These are phyloP conservation scores for Periconia sp. DNA, from an alignment of 2,329 filamentous ascomycete species.

Conservation along the genomic window DNA sequence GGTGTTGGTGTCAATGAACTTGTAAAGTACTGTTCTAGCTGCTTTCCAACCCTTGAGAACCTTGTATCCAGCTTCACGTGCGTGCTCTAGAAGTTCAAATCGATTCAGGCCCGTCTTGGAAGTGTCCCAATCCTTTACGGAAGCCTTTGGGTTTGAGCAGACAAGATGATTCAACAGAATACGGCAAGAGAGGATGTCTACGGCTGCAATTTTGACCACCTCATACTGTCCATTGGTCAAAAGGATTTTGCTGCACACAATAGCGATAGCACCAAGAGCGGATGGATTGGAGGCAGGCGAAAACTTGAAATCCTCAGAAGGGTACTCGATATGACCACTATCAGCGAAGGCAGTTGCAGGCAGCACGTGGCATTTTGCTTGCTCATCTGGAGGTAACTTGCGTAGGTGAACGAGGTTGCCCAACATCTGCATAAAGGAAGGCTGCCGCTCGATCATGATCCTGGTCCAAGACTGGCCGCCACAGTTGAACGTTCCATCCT, in stretches of 20 bases:
- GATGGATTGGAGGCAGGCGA: conserved; percentile 18
- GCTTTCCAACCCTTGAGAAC: conserved; percentile 37
- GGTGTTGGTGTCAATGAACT: conserved; percentile 34
- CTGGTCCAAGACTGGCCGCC: conserved; percentile 28
- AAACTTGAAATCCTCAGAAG: conserved; percentile 19
- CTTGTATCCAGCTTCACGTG: conserved; percentile 30
- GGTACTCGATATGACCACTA: conserved; percentile 22
- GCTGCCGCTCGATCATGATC: conserved; percentile 24
- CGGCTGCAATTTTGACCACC: conserved; percentile 34
- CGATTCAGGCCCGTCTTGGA: conserved; percentile 24
- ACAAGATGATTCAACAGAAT: conserved; percentile 36
- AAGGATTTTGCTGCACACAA: conserved; percentile 33
- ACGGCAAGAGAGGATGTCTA: conserved; percentile 34
- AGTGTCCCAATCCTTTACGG: conserved; percentile 29
- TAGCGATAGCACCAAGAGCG: conserved; percentile 21
- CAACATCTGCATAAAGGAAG: conserved; percentile 20
- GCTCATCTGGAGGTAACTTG: conserved; percentile 16
- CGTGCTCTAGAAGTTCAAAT: conserved; percentile 27
- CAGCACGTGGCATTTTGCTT: conserved; percentile 26
- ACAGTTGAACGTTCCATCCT: conserved; percentile 26
- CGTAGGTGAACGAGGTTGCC: conserved; percentile 24
- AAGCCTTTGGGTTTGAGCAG: conserved; percentile 22
- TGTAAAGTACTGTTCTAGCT: conserved; percentile 32
- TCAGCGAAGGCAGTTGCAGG: conserved; percentile 24
- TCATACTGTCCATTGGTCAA: conserved; percentile 24